Conservation (phyloP, 2,329 filamentous ascomycete species). For the Fusarium oligoseptatum region DNA sequence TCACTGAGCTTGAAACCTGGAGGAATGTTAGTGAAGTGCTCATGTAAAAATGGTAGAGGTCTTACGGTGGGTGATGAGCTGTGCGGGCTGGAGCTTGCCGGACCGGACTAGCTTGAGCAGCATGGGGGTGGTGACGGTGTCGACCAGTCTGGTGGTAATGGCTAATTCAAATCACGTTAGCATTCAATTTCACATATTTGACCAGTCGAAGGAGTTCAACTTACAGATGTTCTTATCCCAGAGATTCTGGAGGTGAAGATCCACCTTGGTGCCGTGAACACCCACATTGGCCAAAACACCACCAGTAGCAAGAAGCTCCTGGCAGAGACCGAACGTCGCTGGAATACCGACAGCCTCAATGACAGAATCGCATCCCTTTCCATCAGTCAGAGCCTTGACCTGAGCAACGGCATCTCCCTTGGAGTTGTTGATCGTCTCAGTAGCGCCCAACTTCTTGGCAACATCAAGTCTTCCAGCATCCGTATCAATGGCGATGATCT, state of each 20-base stretch:
- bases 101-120: conserved; percentile 60
- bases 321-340: conserved; percentile 65
- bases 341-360: conserved; percentile 70
- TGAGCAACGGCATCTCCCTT: conserved; percentile 52
- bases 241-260: conserved; percentile 65
- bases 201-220: conserved; percentile 26
- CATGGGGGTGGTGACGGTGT: conserved; percentile 63
- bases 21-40: background rate
- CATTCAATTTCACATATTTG: no score
- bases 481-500: conserved; percentile 65
- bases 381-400: conserved; percentile 61
- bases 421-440: conserved; percentile 57
- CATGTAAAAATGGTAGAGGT: background rate
- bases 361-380: conserved; percentile 67
- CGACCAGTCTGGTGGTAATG: conserved; percentile 63
- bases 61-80: conserved; percentile 62
- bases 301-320: conserved; percentile 65
- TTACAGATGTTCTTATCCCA: conserved; percentile 68
- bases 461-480: conserved; percentile 62
- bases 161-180: conserved; percentile 39
- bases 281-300: conserved; percentile 70
- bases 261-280: conserved; percentile 67
- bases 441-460: conserved; percentile 63
- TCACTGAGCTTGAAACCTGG: conserved; percentile 37
- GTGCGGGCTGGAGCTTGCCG: conserved; percentile 56